Percentiles rank a stretch among this genome's conserved stretches.
Evolutionary conservation across 257 asterid species (phyloP).

Genomic region (Perilla frutescens): DNA sequence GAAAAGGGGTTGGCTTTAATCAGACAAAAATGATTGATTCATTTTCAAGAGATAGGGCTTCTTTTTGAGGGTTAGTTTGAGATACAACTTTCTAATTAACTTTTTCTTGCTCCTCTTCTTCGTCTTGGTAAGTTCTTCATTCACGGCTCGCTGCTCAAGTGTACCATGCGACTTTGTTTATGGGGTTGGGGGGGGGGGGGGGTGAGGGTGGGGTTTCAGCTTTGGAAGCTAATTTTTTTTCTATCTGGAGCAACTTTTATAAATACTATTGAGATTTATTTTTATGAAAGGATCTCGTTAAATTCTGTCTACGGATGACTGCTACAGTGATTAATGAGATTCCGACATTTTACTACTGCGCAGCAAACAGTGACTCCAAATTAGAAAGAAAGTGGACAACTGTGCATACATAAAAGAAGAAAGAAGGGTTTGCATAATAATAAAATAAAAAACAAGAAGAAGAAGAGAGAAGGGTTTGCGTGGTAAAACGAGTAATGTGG

Average conservation of each 20-base stretch:
- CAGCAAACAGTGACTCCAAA: slow-evolving; percentile 35
- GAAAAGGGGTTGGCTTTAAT: not conserved
- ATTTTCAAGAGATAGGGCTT: slow-evolving; percentile 15
- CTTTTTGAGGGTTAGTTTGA: slow-evolving; percentile 14
- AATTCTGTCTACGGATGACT: slow-evolving; percentile 28
- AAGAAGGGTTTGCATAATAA: slow-evolving; percentile 3
- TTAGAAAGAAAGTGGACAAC: slow-evolving; percentile 37
- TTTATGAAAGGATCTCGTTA: slow-evolving; percentile 38
- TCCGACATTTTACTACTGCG: slow-evolving; percentile 38
- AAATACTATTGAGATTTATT: slow-evolving; percentile 8
- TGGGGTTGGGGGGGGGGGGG: not conserved
- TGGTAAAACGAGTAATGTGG: too few species aligned
- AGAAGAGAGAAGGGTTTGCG: too few species aligned
- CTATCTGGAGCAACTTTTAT: slow-evolving; percentile 25
- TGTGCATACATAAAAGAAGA: slow-evolving; percentile 41
- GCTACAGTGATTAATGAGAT: slow-evolving; percentile 36
- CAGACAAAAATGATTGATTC: slow-evolving; percentile 19
- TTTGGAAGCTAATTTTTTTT: slow-evolving; percentile 1
- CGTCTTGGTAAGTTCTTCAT: slow-evolving; percentile 46
- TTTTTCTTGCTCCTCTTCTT: slow-evolving; percentile 34
- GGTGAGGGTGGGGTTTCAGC: not conserved
- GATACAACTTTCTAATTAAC: not conserved
- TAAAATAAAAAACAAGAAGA: too few species aligned
- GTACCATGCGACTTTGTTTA: slow-evolving; percentile 38
- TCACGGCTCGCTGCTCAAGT: slow-evolving; percentile 49